Conservation (phyloP, 169 alveolate species). For the Cryptosporidium ryanae region DNA sequence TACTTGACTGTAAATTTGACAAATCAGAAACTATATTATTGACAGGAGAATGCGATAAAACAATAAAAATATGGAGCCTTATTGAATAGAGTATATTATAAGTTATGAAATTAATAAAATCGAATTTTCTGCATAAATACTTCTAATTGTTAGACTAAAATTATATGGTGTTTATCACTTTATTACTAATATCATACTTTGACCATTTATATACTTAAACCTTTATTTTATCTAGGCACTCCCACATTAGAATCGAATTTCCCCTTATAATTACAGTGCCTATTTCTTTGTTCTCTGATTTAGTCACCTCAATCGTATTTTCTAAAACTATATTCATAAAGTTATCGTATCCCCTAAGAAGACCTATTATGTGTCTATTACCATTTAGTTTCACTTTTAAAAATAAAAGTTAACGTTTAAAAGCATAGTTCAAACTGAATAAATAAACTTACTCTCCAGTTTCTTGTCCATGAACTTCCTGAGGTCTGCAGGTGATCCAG, state of each 20-base stretch:
- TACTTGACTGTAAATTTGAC: conserved; percentile 93
- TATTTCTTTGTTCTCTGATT: conserved; percentile 87
- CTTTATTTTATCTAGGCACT: conserved; percentile 95
- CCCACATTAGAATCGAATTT: conserved; percentile 97
- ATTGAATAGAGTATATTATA: neutral
- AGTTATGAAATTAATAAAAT: too few relatives aligned
- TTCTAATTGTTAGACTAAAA: neutral
- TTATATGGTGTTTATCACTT: too few relatives aligned
- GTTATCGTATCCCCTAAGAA: conserved; percentile 97
- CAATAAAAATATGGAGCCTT: conserved; percentile 91
- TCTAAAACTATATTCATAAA: conserved; percentile 98
- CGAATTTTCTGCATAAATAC: neutral
- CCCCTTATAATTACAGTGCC: conserved; percentile 99
- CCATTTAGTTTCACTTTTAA: conserved; percentile 87
- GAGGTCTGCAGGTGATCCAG: conserved; percentile 90
- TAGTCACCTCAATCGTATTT: conserved; percentile 91
- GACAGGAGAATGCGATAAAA: conserved; percentile 98
- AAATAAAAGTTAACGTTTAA: neutral
- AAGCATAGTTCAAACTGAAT: neutral
- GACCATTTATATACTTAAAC: neutral
- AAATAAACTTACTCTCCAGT: conserved; percentile 84
- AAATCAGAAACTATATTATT: conserved; percentile 93
- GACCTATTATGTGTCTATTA: conserved; percentile 95
- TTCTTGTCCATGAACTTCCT: conserved; percentile 91
- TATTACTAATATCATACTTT: neutral